Base-by-base conservation (phyloP, 805 yeast species). In the Clavispora santaluciae region DNA sequence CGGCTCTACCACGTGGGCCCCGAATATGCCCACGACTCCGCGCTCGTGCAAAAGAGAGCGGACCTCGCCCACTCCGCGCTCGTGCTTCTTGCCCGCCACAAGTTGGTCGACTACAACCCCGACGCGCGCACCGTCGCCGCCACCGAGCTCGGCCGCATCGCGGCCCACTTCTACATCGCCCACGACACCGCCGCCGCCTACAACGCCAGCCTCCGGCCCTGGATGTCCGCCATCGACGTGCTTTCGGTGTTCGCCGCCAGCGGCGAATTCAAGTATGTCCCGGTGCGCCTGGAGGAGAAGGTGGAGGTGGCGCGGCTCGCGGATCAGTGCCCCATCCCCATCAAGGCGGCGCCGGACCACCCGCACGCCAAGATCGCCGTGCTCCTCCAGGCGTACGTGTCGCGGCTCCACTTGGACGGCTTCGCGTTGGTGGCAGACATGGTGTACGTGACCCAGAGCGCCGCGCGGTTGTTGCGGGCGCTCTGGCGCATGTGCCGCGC, bases 401-500 rank as follows among this genome's bases (percentile, higher is more conserved):
- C 96, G 1, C 64, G 81, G 26, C 65, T 90, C 18, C 66, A 70
- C 8, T 66, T 93, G 13, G 93, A 85, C 1, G 98, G 98, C 0
- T 86, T 87, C 65, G 96, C 97, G 0, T 63, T 95, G 45, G 79
- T 84, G 74, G 80, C 96, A 0, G 99, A 93, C 66, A 88, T 90
- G 96, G 73, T 87, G 3, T 93, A 86, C 57, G 79, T 93, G 30
- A 85, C 93, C 0, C 98, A 93, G 60, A 87, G 95, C 30, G 97
- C 96, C 1, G 91, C 95, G 3, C 75, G 99, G 56, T 61, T 93
- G 28, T 68, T 90, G 41, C 67, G 97, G 42, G 97, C 98, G 0
- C 75, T 95, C 47, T 80, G 76, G 57, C 96, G 91, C 55, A 77
- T 93, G 24, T 76, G 86, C 8, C 50, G 86, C 35, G 69, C 73